These are phyloP conservation scores for Colletotrichum sp. DNA, from an alignment of 2,329 filamentous ascomycete species.

Conservation along the genomic window DNA sequence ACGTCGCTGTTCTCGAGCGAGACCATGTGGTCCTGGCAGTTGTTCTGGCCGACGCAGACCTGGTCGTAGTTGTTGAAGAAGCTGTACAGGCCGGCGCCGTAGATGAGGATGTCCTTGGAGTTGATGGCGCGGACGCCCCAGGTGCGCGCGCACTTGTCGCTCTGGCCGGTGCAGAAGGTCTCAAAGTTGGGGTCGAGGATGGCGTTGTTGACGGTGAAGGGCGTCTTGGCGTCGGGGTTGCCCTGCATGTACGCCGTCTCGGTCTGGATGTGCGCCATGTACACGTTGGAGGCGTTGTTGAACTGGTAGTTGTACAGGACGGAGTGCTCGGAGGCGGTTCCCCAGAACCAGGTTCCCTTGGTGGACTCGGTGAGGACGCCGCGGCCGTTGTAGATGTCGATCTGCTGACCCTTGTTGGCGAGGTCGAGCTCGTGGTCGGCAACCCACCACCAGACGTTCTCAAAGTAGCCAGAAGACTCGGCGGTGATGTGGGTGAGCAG, in stretches of 20 bases:
- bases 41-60: slow-evolving; percentile 68
- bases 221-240: slow-evolving; percentile 75
- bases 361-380: slow-evolving; percentile 80
- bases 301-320: slow-evolving; percentile 87
- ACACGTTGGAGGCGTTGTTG: slow-evolving; percentile 77
- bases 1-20: slow-evolving; percentile 69
- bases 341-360: slow-evolving; percentile 81
- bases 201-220: slow-evolving; percentile 61
- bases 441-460: slow-evolving; percentile 92
- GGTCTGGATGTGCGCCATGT: slow-evolving; percentile 83
- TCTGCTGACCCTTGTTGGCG: slow-evolving; percentile 69
- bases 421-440: slow-evolving; percentile 89
- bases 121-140: slow-evolving; percentile 77
- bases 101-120: slow-evolving; percentile 71
- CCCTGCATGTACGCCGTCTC: slow-evolving; percentile 91
- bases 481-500: slow-evolving; percentile 69
- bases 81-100: slow-evolving; percentile 77
- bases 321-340: slow-evolving; percentile 71
- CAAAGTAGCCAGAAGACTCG: slow-evolving; percentile 75
- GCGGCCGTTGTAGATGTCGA: slow-evolving; percentile 87
- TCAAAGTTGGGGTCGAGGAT: slow-evolving; percentile 75
- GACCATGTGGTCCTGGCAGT: slow-evolving; percentile 81
- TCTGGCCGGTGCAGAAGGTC: slow-evolving; percentile 51
- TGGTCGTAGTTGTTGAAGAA: slow-evolving; percentile 86
- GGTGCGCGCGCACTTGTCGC: slow-evolving; percentile 67